Evolutionary conservation across 805 yeast species (phyloP).

Genomic region (Hanseniaspora vineae): DNA sequence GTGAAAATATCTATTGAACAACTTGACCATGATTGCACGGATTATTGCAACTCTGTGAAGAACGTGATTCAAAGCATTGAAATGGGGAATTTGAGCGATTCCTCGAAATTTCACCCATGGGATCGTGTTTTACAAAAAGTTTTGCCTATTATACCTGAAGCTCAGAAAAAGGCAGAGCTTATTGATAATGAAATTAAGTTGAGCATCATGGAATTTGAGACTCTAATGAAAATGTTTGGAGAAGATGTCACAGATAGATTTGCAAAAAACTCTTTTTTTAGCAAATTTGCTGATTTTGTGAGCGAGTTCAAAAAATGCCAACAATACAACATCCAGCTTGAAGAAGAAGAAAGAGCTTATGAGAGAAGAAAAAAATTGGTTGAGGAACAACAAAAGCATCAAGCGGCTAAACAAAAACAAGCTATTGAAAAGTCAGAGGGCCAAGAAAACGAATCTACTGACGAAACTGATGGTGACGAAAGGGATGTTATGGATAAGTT

Average conservation of each 20-base stretch:
- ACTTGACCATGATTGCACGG: constrained; percentile 56
- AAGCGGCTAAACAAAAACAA: constrained; percentile 4
- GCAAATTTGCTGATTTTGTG: constrained; percentile 68
- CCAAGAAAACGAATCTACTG: background rate
- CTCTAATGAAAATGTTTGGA: constrained; percentile 76
- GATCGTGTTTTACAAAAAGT: constrained; percentile 58
- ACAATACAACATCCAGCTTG: constrained; percentile 62
- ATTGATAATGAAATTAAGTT: constrained; percentile 50
- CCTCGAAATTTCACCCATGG: constrained; percentile 65
- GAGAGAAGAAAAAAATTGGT: constrained; percentile 59
- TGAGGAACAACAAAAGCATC: constrained; percentile 19
- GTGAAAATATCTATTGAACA: constrained; percentile 76
- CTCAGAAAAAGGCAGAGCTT: constrained; percentile 54
- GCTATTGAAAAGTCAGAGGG: constrained; percentile 7
- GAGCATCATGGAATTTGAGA: constrained; percentile 52
- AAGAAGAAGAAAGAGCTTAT: constrained; percentile 66
- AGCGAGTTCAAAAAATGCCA: constrained; percentile 70
- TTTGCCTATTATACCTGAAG: constrained; percentile 57
- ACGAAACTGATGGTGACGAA: constrained; percentile 10
- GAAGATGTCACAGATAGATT: constrained; percentile 66
- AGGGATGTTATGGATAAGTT: constrained; percentile 68
- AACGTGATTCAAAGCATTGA: constrained; percentile 65
- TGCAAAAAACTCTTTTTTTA: constrained; percentile 59
- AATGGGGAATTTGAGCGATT: constrained; percentile 76
- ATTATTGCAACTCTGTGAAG: constrained; percentile 43